phyloP scores from a whole-genome alignment of 345 rosid species.

The Turnera subulata region DNA sequence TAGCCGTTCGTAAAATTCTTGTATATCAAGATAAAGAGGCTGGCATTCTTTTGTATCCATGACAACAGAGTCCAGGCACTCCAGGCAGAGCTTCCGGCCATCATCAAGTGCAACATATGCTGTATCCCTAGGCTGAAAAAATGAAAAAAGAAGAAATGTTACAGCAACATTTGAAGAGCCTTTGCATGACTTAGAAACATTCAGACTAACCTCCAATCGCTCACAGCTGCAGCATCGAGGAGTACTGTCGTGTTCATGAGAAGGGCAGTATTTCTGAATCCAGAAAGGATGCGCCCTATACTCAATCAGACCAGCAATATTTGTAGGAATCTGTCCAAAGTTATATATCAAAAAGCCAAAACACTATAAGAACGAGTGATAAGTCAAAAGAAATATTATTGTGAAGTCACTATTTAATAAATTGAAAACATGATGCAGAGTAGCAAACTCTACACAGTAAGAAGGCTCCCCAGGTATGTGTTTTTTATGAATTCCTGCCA shows the following conservation, averaged over 20 bases:
- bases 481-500: too few species aligned
- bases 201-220: conserved; percentile 42
- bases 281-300: conserved; percentile 35
- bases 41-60: conserved; percentile 29
- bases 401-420: too few species aligned
- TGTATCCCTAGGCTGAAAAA: conserved; percentile 24
- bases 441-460: too few species aligned
- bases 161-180: not conserved
- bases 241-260: conserved; percentile 32
- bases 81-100: conserved; percentile 38
- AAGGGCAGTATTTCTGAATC: conserved; percentile 34
- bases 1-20: conserved; percentile 23
- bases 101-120: conserved; percentile 28
- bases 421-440: too few species aligned
- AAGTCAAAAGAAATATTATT: conserved; percentile 7
- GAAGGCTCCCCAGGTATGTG: too few species aligned
- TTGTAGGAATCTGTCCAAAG: conserved; percentile 33
- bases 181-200: not conserved
- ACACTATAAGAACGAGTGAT: conserved; percentile 18
- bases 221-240: conserved; percentile 38
- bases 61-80: conserved; percentile 31
- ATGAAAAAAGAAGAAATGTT: conserved; percentile 6
- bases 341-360: conserved; percentile 25
- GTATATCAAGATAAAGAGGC: conserved; percentile 31
- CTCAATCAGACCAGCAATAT: conserved; percentile 32